Evolutionary conservation across 2,329 filamentous ascomycete species (phyloP).

Genomic region (Helminthosporium solani): DNA sequence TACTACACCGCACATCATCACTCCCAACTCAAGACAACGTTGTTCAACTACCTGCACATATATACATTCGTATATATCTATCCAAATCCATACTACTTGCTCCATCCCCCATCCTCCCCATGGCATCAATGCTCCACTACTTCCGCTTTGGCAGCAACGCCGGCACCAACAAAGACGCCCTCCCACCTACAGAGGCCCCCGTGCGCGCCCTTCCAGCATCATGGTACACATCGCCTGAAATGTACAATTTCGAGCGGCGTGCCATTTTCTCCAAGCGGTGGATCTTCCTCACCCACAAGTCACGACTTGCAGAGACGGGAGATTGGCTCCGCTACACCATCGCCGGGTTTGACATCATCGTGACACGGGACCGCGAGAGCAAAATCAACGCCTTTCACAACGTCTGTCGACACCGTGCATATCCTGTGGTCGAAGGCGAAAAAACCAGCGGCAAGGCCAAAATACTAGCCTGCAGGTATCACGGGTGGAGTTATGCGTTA

Average conservation of each 20-base stretch:
- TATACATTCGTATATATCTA: background rate
- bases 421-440: constrained; percentile 29
- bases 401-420: constrained; percentile 46
- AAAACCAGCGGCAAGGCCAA: constrained; percentile 31
- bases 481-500: constrained; percentile 48
- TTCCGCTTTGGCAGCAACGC: constrained; percentile 16
- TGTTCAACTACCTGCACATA: too few species aligned
- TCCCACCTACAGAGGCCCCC: constrained; percentile 11
- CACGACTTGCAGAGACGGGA: constrained; percentile 21
- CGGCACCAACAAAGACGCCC: constrained; percentile 3
- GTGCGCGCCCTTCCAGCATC: constrained; percentile 45
- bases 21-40: too few species aligned
- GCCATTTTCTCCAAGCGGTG: constrained; percentile 47
- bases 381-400: constrained; percentile 43
- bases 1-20: too few species aligned
- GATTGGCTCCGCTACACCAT: constrained; percentile 24
- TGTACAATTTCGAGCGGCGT: constrained; percentile 50
- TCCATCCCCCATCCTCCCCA: background rate
- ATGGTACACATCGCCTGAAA: constrained; percentile 47
- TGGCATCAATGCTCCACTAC: constrained; percentile 16
- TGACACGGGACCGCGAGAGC: constrained; percentile 19
- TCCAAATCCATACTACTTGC: background rate
- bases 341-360: constrained; percentile 25
- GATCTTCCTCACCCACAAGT: constrained; percentile 40
- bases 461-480: constrained; percentile 45